Conservation (phyloP, 306 rosid genomes). For the Cucurbita moschata region DNA sequence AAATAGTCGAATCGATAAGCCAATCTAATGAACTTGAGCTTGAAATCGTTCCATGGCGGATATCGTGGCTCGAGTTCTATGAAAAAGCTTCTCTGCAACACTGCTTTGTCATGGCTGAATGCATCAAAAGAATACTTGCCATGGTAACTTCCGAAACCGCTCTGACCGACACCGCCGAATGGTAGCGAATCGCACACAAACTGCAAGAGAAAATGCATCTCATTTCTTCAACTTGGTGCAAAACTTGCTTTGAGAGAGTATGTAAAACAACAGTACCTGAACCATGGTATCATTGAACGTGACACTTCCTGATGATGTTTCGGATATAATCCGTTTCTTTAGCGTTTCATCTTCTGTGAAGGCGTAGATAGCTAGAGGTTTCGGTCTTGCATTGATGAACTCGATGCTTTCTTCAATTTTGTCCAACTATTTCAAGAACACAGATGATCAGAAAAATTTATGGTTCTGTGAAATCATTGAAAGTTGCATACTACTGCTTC, state of each 20-base stretch:
- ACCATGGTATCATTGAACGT: slow-evolving; percentile 56
- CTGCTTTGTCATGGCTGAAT: slow-evolving; percentile 84
- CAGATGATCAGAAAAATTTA: neutral
- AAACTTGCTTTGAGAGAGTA: neutral
- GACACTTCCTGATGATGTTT: slow-evolving; percentile 87
- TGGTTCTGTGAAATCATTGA: neutral
- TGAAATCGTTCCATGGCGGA: slow-evolving; percentile 74
- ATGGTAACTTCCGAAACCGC: slow-evolving; percentile 89
- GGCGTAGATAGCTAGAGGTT: slow-evolving; percentile 74
- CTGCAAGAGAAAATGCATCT: slow-evolving; percentile 23
- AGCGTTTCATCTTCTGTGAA: slow-evolving; percentile 57
- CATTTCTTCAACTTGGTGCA: neutral
- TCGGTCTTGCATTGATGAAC: slow-evolving; percentile 62
- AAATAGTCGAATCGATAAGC: slow-evolving; percentile 53
- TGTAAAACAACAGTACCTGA: slow-evolving; percentile 36
- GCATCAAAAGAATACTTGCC: slow-evolving; percentile 79
- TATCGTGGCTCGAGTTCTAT: slow-evolving; percentile 70
- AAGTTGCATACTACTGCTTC: slow-evolving; percentile 8
- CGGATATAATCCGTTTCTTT: slow-evolving; percentile 39
- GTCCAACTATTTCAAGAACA: slow-evolving; percentile 31
- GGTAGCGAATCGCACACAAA: slow-evolving; percentile 36
- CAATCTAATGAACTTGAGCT: slow-evolving; percentile 49
- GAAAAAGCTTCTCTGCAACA: slow-evolving; percentile 40
- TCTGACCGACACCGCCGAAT: slow-evolving; percentile 47
- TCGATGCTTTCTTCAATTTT: slow-evolving; percentile 57